Base-by-base conservation (phyloP, 1,284 basidiomycete genomes). In the Cutaneotrichosporon cutaneum region DNA sequence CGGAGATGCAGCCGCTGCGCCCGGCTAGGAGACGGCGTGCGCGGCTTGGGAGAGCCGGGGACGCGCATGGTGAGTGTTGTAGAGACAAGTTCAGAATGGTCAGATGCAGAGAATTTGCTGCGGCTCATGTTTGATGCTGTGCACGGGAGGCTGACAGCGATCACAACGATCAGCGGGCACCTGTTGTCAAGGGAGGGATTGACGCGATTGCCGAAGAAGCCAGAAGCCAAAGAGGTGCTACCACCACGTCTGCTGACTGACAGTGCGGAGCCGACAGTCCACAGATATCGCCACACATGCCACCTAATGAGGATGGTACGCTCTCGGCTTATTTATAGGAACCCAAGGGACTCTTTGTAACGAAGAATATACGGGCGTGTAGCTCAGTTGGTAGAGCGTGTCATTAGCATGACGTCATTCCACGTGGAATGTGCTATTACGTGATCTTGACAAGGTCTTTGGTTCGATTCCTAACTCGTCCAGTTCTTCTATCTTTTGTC, bases 321-420 rank as follows among this genome's bases (percentile, higher is more conserved):
- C 32, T 33, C 32, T 33, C n/a, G 32, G 11, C 32, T 39, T 39
- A 39, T 39, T 16, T 39, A 13, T 5, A 39, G 36, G 1, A 39
- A 5, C 14, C 2, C 10, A 8, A 10, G 2, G 21, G 44, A n/a
- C n/a, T n/a, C n/a, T 21, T 3, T 45, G n/a, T 11, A 45, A 4
- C 2, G n/a, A 45, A 45, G n/a, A 21, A 24, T 39, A 6, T 45
- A 5, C 1, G 44, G 44, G 44, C 44, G 44, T 45, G 44, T 45
- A 45, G 44, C 44, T 45, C 44, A 45, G 44, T 45, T 45, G 44
- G 44, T 45, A 45, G 44, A 45, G 44, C 45, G 45, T 47, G 45
- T 47, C 44, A 45, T 47, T 47, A 47, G 22, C 45, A 47, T 36
- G 35, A 36, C 35, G 35, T 36, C 35, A 36, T 13, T 13, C 35